phyloP scores from a whole-genome alignment of 345 rosid species.

The Sisymbrium altissimum region DNA sequence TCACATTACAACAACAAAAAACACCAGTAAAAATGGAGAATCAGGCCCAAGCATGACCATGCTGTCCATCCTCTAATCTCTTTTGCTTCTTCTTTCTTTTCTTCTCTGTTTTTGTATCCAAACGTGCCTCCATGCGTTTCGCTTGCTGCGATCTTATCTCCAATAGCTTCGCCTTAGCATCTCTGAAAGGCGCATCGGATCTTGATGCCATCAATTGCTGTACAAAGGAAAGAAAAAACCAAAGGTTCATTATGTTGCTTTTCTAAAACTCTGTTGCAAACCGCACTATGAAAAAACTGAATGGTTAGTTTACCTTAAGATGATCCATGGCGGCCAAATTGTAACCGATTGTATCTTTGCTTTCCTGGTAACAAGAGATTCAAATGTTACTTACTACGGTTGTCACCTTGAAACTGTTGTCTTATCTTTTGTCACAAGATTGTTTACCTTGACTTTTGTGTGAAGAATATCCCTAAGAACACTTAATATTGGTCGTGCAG shows the following conservation, averaged over 20 bases:
- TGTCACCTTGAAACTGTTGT: neutral
- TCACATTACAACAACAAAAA: neutral
- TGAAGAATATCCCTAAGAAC: conserved; percentile 66
- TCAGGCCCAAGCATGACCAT: conserved; percentile 39
- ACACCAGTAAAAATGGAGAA: neutral
- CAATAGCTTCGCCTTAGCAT: conserved; percentile 67
- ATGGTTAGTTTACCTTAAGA: conserved; percentile 50
- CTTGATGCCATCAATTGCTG: conserved; percentile 91
- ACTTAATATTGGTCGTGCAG: conserved; percentile 70
- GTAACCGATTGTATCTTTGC: conserved; percentile 83
- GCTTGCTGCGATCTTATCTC: conserved; percentile 58
- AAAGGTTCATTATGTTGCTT: neutral
- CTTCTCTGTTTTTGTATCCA: conserved; percentile 51
- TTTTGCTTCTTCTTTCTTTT: conserved; percentile 64
- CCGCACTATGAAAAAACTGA: neutral
- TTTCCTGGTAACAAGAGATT: conserved; percentile 49
- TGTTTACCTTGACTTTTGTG: conserved; percentile 64
- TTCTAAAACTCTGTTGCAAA: neutral
- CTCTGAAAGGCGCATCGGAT: conserved; percentile 80
- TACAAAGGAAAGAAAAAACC: neutral
- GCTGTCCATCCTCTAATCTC: conserved; percentile 38
- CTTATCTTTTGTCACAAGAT: neutral
- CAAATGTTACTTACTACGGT: neutral
- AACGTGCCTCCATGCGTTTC: conserved; percentile 47
- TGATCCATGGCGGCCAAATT: conserved; percentile 98